A percentile compares a stretch with the other conserved stretches of the same genome.
Evolutionary conservation across 2,329 filamentous ascomycete genomes (phyloP).

Genomic region (Colletotrichum aenigma): DNA sequence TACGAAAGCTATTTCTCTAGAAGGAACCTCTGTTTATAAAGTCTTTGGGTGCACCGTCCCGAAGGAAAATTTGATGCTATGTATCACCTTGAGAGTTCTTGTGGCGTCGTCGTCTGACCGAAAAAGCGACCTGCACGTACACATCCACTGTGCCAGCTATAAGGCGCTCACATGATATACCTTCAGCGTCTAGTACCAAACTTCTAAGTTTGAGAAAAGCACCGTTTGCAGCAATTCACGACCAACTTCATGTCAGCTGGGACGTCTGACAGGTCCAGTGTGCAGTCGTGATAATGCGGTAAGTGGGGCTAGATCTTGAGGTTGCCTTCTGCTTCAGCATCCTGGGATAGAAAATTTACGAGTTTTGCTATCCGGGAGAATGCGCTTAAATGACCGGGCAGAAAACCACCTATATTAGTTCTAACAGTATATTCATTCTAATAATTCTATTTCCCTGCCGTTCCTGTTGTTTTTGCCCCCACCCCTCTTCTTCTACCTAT

Average conservation of each 20-base stretch:
- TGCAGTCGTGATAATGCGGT: not conserved
- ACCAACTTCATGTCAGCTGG: not conserved
- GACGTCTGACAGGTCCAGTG: not conserved
- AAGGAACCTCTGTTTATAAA: not conserved
- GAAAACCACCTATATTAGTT: not conserved
- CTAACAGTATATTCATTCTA: no score
- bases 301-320: not conserved
- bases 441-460: no score
- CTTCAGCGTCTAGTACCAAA: not conserved
- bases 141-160: rapidly evolving
- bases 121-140: not conserved
- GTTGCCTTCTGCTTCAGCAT: not conserved
- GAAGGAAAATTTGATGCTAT: not conserved
- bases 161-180: not conserved
- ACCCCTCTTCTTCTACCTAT: no score
- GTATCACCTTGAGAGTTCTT: not conserved
- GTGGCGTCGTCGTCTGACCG: not conserved
- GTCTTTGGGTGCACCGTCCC: not conserved
- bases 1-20: not conserved
- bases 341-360: not conserved
- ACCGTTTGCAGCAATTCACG: not conserved
- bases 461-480: no score
- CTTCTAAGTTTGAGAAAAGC: not conserved
- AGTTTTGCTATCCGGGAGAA: not conserved
- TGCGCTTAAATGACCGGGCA: no score